A percentile compares a stretch with the other conserved stretches of the same genome.
Conservation (phyloP, 768 basidiomycete genomes). For the Psilocybe azurescens region DNA sequence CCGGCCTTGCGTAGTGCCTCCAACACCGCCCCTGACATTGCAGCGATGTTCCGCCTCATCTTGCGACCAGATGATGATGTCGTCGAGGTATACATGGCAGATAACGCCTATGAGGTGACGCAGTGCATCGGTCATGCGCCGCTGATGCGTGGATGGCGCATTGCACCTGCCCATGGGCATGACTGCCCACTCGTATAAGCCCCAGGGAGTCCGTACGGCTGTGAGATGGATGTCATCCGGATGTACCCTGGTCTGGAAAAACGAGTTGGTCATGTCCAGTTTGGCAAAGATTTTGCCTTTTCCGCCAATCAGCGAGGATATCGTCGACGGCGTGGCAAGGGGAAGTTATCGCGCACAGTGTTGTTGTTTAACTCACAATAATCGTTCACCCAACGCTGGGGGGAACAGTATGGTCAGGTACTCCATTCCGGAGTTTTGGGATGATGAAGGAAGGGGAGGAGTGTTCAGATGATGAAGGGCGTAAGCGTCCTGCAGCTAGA, state of each 20-base stretch:
- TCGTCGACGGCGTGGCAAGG: background rate
- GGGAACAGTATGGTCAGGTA: background rate
- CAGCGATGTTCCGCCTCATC: background rate
- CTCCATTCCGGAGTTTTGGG: background rate
- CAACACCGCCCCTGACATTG: slow-evolving; percentile 7
- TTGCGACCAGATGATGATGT: background rate
- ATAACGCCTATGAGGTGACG: background rate
- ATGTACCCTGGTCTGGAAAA: background rate
- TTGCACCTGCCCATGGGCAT: background rate
- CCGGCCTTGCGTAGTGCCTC: slow-evolving; percentile 10
- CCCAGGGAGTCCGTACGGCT: background rate
- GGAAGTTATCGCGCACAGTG: background rate
- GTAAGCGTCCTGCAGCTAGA: background rate
- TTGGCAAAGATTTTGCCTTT: background rate
- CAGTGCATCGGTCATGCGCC: background rate
- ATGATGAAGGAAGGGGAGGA: background rate
- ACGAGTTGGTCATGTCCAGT: background rate
- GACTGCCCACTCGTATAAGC: background rate
- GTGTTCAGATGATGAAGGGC: background rate
- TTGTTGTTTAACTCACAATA: background rate
- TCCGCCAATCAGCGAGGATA: background rate
- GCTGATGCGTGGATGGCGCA: background rate
- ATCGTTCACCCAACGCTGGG: background rate
- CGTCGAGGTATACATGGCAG: background rate
- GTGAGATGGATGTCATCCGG: background rate